phyloP scores from a whole-genome alignment of 345 rosid genomes.

The Psidium friedrichsthalianum region DNA sequence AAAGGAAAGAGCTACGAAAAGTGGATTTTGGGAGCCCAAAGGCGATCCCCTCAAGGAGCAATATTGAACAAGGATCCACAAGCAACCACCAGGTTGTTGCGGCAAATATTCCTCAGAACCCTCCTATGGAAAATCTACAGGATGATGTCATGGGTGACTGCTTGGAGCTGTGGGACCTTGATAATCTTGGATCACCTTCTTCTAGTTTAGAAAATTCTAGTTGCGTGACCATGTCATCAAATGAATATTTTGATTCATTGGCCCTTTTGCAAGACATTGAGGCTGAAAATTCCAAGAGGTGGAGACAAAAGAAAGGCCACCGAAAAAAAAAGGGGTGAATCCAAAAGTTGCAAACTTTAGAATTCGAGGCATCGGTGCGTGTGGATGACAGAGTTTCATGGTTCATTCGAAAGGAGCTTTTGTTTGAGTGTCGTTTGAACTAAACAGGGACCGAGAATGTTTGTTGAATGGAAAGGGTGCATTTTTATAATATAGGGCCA shows the following conservation, averaged over 20 bases:
- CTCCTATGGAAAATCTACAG: slow-evolving; percentile 3
- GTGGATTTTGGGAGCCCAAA: too few relatives aligned
- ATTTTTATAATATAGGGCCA: too few relatives aligned
- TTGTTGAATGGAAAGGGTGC: too few relatives aligned
- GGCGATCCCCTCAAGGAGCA: background rate
- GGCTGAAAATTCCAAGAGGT: background rate
- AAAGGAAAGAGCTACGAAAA: too few relatives aligned
- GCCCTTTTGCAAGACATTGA: slow-evolving; percentile 32
- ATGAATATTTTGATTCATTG: slow-evolving; percentile 28
- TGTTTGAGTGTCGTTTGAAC: too few relatives aligned
- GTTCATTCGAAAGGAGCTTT: too few relatives aligned
- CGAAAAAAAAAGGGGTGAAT: too few relatives aligned
- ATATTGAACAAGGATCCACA: slow-evolving; percentile 1
- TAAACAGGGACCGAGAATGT: too few relatives aligned
- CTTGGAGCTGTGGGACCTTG: slow-evolving; percentile 43
- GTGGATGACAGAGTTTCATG: too few relatives aligned
- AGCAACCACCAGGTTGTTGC: slow-evolving; percentile 9
- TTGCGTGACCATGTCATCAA: slow-evolving; percentile 31
- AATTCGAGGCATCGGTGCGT: too few relatives aligned
- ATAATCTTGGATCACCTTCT: slow-evolving; percentile 16
- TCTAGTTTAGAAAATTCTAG: slow-evolving; percentile 52
- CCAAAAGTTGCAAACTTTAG: too few relatives aligned
- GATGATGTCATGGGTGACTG: slow-evolving; percentile 15
- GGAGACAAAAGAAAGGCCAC: background rate
- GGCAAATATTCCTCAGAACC: slow-evolving; percentile 6